Percentiles rank a stretch among this genome's conserved stretches.
These are phyloP conservation scores for Globisporangium cystogenes DNA, from an alignment of 352 stramenopile species.

Conservation along the genomic window DNA sequence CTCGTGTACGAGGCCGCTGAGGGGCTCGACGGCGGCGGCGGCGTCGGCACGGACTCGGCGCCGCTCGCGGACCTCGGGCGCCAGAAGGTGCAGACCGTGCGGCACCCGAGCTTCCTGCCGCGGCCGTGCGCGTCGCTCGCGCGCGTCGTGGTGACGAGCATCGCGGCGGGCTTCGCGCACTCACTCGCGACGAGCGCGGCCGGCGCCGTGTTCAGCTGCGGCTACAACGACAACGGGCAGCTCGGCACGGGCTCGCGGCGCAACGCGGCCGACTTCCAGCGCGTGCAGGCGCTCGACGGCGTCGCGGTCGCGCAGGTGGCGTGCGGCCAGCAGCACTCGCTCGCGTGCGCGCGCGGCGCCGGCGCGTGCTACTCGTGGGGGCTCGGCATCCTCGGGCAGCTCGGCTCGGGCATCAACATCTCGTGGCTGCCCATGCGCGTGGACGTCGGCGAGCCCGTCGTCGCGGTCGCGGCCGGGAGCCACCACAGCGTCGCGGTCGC, in stretches of 20 bases:
- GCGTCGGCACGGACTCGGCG: slow-evolving; percentile 14
- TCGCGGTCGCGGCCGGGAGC: slow-evolving; percentile 57
- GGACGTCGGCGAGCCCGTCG: slow-evolving; percentile 39
- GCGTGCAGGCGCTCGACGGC: slow-evolving; percentile 36
- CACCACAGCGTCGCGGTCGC: slow-evolving; percentile 75
- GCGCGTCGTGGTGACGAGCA: slow-evolving; percentile 37
- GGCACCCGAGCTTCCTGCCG: slow-evolving; percentile 43
- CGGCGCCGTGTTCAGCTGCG: slow-evolving; percentile 59
- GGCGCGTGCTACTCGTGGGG: slow-evolving; percentile 74
- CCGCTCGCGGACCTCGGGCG: slow-evolving; percentile 17
- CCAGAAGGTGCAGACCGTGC: slow-evolving; percentile 55
- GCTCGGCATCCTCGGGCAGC: slow-evolving; percentile 63
- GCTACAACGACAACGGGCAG: slow-evolving; percentile 84
- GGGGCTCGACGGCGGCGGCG: slow-evolving; percentile 16
- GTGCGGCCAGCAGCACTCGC: slow-evolving; percentile 70
- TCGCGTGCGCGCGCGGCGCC: slow-evolving; percentile 39
- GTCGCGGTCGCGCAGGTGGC: slow-evolving; percentile 59
- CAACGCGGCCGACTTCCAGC: slow-evolving; percentile 58
- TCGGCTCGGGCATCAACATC: slow-evolving; percentile 60
- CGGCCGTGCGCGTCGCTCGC: slow-evolving; percentile 31
- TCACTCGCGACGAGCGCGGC: slow-evolving; percentile 52
- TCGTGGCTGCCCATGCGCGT: slow-evolving; percentile 60
- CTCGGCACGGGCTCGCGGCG: slow-evolving; percentile 57
- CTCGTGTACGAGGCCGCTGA: slow-evolving; percentile 47
- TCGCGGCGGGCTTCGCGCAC: slow-evolving; percentile 70